These are phyloP conservation scores for Blastobotrys proliferans DNA, from an alignment of 1,139 yeast genomes.

Conservation along the genomic window DNA sequence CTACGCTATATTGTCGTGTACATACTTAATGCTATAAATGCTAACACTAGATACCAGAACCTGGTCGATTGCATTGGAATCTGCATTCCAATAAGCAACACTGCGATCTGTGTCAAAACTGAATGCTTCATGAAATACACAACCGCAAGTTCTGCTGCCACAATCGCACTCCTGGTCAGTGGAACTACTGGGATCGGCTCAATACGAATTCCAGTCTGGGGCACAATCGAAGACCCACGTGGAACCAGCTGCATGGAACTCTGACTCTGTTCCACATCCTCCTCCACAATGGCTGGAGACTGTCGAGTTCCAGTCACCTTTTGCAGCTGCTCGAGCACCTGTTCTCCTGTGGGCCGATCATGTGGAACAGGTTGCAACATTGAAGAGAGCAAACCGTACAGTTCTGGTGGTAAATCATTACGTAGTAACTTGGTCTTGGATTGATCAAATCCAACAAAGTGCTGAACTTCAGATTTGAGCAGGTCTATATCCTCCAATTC, in stretches of 20 bases:
- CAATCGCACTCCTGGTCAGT: neutral
- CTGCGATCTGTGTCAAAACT: neutral
- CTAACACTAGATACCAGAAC: neutral
- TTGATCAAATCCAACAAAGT: slow-evolving; percentile 31
- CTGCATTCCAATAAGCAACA: neutral
- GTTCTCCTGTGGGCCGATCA: slow-evolving; percentile 44
- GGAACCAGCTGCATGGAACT: too few species aligned
- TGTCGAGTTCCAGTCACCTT: neutral
- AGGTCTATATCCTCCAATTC: slow-evolving; percentile 31
- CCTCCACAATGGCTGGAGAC: neutral
- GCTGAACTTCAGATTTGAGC: slow-evolving; percentile 41
- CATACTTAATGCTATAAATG: neutral
- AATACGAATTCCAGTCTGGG: too few species aligned
- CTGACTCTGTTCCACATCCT: neutral
- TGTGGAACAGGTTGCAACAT: slow-evolving; percentile 38
- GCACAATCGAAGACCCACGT: too few species aligned
- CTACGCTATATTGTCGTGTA: too few species aligned
- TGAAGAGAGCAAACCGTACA: slow-evolving; percentile 39
- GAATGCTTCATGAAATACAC: neutral
- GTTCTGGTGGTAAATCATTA: slow-evolving; percentile 39
- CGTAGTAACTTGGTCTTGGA: too few species aligned
- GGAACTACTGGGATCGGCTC: too few species aligned
- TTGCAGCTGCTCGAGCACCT: slow-evolving; percentile 27
- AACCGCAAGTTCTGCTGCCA: neutral
- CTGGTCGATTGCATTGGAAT: neutral